These are phyloP conservation scores for Solanum tarapatanum DNA, from an alignment of 257 asterid species.

Conservation along the genomic window DNA sequence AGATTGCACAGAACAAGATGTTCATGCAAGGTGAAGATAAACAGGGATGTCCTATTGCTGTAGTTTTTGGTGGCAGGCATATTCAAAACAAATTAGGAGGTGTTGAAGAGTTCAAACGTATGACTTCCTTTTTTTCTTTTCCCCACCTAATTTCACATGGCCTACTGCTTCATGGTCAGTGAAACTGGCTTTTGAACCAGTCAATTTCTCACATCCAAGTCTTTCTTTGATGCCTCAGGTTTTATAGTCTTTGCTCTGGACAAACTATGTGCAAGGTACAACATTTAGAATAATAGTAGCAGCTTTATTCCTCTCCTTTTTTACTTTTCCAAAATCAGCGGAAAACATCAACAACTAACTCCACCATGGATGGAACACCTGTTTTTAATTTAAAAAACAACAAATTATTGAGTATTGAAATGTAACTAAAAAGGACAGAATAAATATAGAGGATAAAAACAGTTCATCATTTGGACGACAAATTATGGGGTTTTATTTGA, in stretches of 20 bases:
- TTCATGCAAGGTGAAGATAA: conserved; percentile 65
- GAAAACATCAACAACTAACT: background rate
- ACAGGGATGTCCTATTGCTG: conserved; percentile 53
- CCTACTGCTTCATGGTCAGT: background rate
- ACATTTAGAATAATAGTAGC: background rate
- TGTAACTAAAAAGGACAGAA: background rate
- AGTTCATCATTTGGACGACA: background rate
- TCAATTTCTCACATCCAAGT: background rate
- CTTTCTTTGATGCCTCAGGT: conserved; percentile 34
- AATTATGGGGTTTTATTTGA: background rate
- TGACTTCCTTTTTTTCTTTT: background rate
- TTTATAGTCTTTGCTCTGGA: conserved; percentile 54
- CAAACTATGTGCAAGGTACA: conserved; percentile 57
- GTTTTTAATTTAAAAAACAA: background rate
- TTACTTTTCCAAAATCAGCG: background rate
- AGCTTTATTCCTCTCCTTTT: background rate
- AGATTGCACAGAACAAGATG: conserved; percentile 56
- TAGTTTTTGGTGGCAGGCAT: conserved; percentile 48
- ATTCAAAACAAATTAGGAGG: conserved; percentile 42
- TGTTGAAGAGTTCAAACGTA: conserved; percentile 65
- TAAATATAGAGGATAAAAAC: background rate
- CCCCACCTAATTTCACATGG: background rate
- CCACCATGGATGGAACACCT: background rate
- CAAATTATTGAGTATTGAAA: background rate
- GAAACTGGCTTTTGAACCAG: background rate